Evolutionary conservation across 176 grass and related monocot species (phyloP), one percentile per base, ranked within the genome.

Genomic region (Themeda triandra): DNA sequence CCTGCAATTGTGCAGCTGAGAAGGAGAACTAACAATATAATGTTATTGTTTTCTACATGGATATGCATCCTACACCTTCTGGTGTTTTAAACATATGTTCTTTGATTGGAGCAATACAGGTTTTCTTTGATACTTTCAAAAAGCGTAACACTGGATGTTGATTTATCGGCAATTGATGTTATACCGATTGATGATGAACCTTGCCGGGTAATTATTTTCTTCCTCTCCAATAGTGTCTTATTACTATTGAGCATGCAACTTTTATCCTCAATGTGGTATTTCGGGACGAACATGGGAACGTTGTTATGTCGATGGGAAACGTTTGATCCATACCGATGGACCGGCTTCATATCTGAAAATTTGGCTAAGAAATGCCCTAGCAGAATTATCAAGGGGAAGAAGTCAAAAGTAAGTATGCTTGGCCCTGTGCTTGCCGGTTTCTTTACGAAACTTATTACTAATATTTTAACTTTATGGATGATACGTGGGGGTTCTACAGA

Each of bases 261-360:
- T 74, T 28, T 74, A 31, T 51, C 14, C 49, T 74, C 15, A 32
- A 21, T 74, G 42, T 2, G 27, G 15, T 68, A 10, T 74, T 90
- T 77, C 53, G 90, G 91, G 84, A 82, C 42, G 66, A 69, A 69
- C 1, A 87, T 79, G 87, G 87, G 37, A 79, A 63, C 0, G 41
- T 85, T 82, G 42, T 82, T 56, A 72, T 49, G 27, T 1, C 12
- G 78, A 85, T 69, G 81, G 78, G 2, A 63, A 87, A 23, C 82
- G 59, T 60, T 67, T 42, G 49, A 97, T 97, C 30, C 94, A 93
- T 84, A 93, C 94, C n/a, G 91, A 97, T 89, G 94, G 94, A 33
- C 32, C 4, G 32, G 32, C 32, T 33, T 33, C 3, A 33, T 33
- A 33, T 33, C 32, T 33, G 32, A 33, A 33, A 33, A 33, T 33